Base-by-base conservation (phyloP, 495 filamentous ascomycete species). In the Lasiosphaeria hispida region DNA sequence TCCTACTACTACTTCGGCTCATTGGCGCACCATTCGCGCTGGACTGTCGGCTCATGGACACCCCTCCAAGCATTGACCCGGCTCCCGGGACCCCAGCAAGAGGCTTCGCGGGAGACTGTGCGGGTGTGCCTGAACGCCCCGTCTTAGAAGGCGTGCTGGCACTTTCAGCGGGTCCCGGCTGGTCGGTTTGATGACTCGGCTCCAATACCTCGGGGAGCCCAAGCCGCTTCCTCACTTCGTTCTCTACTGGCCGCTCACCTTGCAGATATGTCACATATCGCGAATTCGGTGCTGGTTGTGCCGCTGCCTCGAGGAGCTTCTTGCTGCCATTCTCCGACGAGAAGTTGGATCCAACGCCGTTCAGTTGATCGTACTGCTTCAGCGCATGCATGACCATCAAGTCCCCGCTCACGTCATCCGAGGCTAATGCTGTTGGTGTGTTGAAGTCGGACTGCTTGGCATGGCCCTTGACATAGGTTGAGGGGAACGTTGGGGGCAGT, bases 391-490 rank as follows among this genome's bases (percentile, higher is more conserved):
- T 84, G 48, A 83, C 77, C 8, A 80, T 76, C 41, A 83, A 67
- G 65, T 89, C 86, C 44, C 79, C 76, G 43, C 81, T 77, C 10
- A 80, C 78, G 41, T 88, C 85, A 19, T 86, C 81, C 15, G 73
- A 74, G 52, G 80, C 77, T 23, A 87, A 68, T 0, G 79, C 69
- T 2, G 77, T 77, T 9, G 84, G 77, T 0, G 80, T 66, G 58
- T 74, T 75, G 33, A 70, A 74, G 19, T 75, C 70, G 14, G 62
- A 58, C 50, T 72, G 63, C 56, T 75, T 72, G 37, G 67, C 70
- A n/a, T 80, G 77, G 39, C 68, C 69, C 55, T 71, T 76, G 11
- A 75, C 68, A 51, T 81, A 81, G 68, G 81, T 76, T 66, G 83
- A 73, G 64, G 77, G 55, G 72, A 80, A 70, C 65, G 86, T 75